These are phyloP conservation scores for Debaryomyces udenii DNA, from an alignment of 1,139 yeast species.

Conservation along the genomic window DNA sequence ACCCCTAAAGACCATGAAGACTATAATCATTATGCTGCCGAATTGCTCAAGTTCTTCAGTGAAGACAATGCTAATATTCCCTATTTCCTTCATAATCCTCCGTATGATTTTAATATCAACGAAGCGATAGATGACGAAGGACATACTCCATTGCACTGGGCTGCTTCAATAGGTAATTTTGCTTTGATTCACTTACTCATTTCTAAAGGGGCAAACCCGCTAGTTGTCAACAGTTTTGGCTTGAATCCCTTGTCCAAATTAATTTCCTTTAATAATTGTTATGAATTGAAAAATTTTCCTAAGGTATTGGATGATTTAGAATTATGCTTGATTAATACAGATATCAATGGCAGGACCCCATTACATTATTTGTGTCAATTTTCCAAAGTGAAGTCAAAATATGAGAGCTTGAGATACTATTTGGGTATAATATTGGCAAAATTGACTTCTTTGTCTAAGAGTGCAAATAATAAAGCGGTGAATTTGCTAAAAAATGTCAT, in stretches of 20 bases:
- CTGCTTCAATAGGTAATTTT: conserved; percentile 86
- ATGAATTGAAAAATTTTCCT: conserved; percentile 74
- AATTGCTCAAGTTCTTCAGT: conserved; percentile 62
- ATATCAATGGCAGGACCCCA: conserved; percentile 71
- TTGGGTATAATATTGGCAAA: conserved; percentile 43
- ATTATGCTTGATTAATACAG: conserved; percentile 72
- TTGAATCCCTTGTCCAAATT: conserved; percentile 85
- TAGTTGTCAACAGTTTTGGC: conserved; percentile 73
- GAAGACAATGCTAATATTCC: conserved; percentile 79
- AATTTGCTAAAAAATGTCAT: conserved; percentile 62
- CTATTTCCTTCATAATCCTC: conserved; percentile 70
- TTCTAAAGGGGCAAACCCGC: conserved; percentile 74
- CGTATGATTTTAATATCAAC: conserved; percentile 78
- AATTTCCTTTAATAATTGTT: conserved; percentile 85
- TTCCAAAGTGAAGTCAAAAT: conserved; percentile 53
- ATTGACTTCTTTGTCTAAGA: conserved; percentile 35
- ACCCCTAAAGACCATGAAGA: conserved; percentile 21
- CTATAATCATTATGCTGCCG: conserved; percentile 55
- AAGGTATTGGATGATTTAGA: conserved; percentile 70
- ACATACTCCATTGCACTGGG: conserved; percentile 97
- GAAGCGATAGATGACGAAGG: conserved; percentile 94
- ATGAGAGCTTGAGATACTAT: conserved; percentile 45
- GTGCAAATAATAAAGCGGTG: conserved; percentile 31
- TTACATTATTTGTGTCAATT: conserved; percentile 72
- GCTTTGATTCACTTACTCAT: conserved; percentile 71